These are phyloP conservation scores for Fusarium albosuccineum DNA, from an alignment of 2,329 filamentous ascomycete species.

Conservation along the genomic window DNA sequence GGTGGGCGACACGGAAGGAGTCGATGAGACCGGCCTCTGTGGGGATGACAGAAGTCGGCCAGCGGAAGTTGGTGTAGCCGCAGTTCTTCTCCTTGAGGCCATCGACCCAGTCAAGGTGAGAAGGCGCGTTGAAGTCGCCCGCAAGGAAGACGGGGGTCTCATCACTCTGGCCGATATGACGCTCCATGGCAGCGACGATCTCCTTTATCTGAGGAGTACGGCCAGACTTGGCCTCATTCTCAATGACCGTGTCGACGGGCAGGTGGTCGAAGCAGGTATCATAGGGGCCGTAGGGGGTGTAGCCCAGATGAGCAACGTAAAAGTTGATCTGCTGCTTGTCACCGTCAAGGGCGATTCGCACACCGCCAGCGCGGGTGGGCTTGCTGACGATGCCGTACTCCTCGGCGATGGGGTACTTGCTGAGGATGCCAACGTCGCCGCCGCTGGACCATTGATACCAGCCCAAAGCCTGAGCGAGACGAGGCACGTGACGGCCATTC, in stretches of 20 bases:
- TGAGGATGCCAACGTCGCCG: slow-evolving; percentile 51
- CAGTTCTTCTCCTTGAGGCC: slow-evolving; percentile 52
- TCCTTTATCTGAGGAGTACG: slow-evolving; percentile 55
- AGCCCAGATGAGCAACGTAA: slow-evolving; percentile 54
- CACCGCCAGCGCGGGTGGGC: slow-evolving; percentile 43
- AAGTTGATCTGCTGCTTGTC: slow-evolving; percentile 50
- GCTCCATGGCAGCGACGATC: slow-evolving; percentile 51
- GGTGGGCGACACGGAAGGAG: slow-evolving; percentile 54
- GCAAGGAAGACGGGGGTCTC: slow-evolving; percentile 53
- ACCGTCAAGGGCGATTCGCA: slow-evolving; percentile 53
- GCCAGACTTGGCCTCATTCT: slow-evolving; percentile 52
- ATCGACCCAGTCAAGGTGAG: slow-evolving; percentile 58
- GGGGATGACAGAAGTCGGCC: slow-evolving; percentile 56
- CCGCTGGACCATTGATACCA: slow-evolving; percentile 54
- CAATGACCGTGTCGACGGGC: slow-evolving; percentile 50
- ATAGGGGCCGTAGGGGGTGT: slow-evolving; percentile 58
- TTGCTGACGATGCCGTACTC: slow-evolving; percentile 44
- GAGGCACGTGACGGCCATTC: slow-evolving; percentile 46
- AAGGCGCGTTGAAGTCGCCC: slow-evolving; percentile 60
- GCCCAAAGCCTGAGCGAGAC: slow-evolving; percentile 55
- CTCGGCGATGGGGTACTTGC: slow-evolving; percentile 55
- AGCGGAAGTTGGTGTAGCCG: slow-evolving; percentile 50
- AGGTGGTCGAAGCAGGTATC: slow-evolving; percentile 57
- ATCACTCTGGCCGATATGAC: slow-evolving; percentile 48
- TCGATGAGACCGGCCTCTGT: slow-evolving; percentile 54